Percentiles rank a stretch among this genome's conserved stretches.
Conservation (phyloP, 2,329 filamentous ascomycete genomes). For the Alternaria infectoria region DNA sequence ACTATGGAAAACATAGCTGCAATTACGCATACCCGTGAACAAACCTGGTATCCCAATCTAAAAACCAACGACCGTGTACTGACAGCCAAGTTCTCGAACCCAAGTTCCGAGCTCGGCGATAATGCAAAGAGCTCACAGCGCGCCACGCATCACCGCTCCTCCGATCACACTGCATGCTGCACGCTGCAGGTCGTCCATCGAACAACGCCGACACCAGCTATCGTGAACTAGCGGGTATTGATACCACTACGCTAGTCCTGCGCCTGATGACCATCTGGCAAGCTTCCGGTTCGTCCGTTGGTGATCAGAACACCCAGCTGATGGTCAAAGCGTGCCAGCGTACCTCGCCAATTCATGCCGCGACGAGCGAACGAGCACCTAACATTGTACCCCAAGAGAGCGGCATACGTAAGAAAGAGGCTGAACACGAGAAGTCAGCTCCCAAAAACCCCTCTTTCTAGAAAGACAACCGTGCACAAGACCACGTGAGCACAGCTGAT, state of each 20-base stretch:
- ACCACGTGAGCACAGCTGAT: neutral
- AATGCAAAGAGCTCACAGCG: neutral
- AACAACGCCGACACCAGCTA: neutral
- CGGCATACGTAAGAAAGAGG: neutral
- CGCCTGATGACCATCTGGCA: neutral
- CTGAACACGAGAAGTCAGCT: neutral
- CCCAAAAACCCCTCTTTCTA: neutral
- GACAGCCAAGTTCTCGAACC: neutral
- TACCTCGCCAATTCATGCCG: neutral
- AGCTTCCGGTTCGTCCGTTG: neutral
- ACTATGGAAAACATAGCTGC: neutral
- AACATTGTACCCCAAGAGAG: neutral
- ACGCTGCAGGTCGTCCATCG: neutral
- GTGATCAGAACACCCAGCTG: neutral
- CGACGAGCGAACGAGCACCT: neutral
- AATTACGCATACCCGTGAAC: neutral
- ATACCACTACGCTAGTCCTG: neutral
- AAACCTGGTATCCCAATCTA: rapidly evolving
- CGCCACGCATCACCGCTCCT: neutral
- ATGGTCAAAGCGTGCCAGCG: neutral
- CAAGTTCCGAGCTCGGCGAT: neutral
- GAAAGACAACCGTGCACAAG: neutral
- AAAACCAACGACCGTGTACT: neutral
- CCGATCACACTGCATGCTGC: constrained; percentile 3
- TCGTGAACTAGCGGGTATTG: neutral